These are phyloP conservation scores for Kuraishia molischiana DNA, from an alignment of 805 yeast species.

Conservation along the genomic window DNA sequence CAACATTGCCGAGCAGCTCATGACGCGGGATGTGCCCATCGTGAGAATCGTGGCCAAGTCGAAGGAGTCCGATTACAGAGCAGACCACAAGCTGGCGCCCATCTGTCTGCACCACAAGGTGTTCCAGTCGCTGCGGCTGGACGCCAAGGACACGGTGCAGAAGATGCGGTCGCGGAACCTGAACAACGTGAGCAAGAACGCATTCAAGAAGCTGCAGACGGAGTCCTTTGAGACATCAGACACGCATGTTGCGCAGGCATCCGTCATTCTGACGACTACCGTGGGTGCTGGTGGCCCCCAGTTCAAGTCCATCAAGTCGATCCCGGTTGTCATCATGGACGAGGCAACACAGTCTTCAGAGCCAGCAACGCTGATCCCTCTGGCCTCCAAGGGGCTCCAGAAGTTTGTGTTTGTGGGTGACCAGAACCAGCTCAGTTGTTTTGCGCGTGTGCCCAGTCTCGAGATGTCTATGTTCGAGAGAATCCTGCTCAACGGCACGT, in stretches of 20 bases:
- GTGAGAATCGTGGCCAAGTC: conserved; percentile 43
- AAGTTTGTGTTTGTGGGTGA: conserved; percentile 71
- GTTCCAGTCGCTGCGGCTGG: neutral
- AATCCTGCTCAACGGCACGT: conserved; percentile 50
- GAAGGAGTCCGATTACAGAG: conserved; percentile 45
- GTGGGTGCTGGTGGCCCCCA: conserved; percentile 64
- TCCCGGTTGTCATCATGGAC: conserved; percentile 67
- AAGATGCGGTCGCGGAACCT: neutral
- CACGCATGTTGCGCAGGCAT: conserved; percentile 49
- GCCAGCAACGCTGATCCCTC: conserved; percentile 60
- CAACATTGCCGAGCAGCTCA: conserved; percentile 61
- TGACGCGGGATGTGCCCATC: conserved; percentile 25
- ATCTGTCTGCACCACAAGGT: conserved; percentile 52
- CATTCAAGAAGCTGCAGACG: conserved; percentile 39
- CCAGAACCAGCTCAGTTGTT: conserved; percentile 65
- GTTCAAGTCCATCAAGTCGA: conserved; percentile 35
- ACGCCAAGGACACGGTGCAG: neutral
- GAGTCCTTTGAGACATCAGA: conserved; percentile 34
- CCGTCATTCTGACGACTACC: conserved; percentile 63
- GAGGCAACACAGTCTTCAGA: conserved; percentile 74
- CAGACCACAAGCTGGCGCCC: conserved; percentile 37
- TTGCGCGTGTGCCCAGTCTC: conserved; percentile 56
- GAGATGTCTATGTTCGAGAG: conserved; percentile 65
- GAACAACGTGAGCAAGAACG: conserved; percentile 23
- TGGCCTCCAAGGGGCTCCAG: conserved; percentile 57